phyloP scores from a whole-genome alignment of 2,329 filamentous ascomycete genomes.

The Trichoderma koningiopsis region DNA sequence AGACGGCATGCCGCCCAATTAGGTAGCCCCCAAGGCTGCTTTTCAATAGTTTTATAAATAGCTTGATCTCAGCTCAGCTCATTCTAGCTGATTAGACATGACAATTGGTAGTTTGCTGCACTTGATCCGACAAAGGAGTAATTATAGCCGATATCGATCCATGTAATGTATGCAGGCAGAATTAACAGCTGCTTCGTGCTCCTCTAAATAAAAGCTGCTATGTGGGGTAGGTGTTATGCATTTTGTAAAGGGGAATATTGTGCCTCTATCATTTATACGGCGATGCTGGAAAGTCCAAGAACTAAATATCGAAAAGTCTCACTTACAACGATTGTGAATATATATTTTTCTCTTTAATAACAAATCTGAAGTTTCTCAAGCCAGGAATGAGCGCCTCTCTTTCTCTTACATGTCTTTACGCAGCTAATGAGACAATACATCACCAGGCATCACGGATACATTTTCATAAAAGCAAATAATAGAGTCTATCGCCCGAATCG shows the following conservation, averaged over 20 bases:
- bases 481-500: too few species aligned
- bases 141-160: not conserved
- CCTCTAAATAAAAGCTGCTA: not conserved
- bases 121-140: not conserved
- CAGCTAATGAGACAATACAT: too few species aligned
- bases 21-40: not conserved
- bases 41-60: not conserved
- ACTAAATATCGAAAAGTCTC: not conserved
- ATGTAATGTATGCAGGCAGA: not conserved
- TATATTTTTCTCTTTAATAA: not conserved
- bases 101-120: not conserved
- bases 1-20: not conserved
- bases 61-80: not conserved
- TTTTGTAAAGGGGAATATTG: not conserved
- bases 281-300: not conserved
- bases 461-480: too few species aligned
- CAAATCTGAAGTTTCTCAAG: too few species aligned
- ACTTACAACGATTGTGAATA: not conserved
- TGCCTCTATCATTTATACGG: not conserved
- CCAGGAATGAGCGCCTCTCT: too few species aligned
- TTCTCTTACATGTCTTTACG: too few species aligned
- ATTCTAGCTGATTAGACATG: not conserved
- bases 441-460: too few species aligned
- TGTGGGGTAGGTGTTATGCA: not conserved
- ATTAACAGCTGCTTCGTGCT: not conserved